Base-by-base conservation (phyloP, 108 stramenopile genomes). In the Nitzschia palea region DNA sequence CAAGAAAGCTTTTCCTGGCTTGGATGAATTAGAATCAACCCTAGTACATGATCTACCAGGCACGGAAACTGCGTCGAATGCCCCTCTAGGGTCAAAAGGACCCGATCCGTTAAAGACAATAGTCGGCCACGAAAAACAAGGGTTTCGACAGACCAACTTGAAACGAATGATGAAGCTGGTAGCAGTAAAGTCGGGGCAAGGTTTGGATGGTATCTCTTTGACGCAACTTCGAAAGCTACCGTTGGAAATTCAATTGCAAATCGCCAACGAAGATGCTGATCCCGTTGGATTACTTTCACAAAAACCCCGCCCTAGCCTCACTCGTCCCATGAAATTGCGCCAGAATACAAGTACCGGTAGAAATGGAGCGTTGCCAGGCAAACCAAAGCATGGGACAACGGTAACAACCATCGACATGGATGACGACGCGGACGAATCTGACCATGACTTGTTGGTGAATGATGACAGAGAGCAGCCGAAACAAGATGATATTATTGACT, bases 81-180 rank as follows among this genome's bases (percentile, higher is more conserved):
- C 30, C 4, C 22, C 22, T 26, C 2, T 22, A 6, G 44, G 12
- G 15, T 47, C 28, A 0, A 43, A 40, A 9, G 28, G 51, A 22
- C 4, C 56, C 23, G 14, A 22, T 0, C 3, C 3, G 42, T 18
- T 2, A 37, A 27, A 43, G 36, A 1, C 27, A 9, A 40, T 6
- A 40, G 15, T 17, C 5, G 1, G 35, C 28, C 25, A 55, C 22
- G 37, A 40, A 22, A 36, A 32, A 22, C 50, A 36, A 14, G 57
- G 62, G 4, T 74, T 73, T 34, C 67, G 63, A 20, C 87, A 91
- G 61, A 74, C 80, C 34, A 79, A 82, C 68, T 61, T 91, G 18
- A 80, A 85, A 35, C 71, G 86, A 32, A 85, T 91, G 87, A 58
- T 91, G 54, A 86, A 87, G 45, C 65, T 91, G 36, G 82, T 77